Evolutionary conservation across 768 basidiomycete species (phyloP).

Genomic region (Phallus indusiatus): DNA sequence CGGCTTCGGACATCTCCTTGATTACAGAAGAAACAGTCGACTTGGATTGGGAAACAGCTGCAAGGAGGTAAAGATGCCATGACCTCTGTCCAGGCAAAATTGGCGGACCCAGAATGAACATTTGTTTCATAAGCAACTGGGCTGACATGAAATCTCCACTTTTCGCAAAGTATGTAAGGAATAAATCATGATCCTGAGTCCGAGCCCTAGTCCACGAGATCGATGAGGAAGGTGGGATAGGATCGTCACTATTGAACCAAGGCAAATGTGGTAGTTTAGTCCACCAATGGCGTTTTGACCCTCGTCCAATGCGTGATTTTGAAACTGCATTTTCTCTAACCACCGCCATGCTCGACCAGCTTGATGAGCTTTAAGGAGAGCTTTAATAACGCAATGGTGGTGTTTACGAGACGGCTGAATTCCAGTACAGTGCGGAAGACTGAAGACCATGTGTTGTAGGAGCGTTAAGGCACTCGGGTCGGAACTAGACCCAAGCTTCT

Average conservation of each 20-base stretch:
- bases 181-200: neutral
- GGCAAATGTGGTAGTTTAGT: neutral
- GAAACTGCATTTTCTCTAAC: neutral
- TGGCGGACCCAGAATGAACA: neutral
- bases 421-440: neutral
- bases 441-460: neutral
- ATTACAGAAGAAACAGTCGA: neutral
- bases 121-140: neutral
- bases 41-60: neutral
- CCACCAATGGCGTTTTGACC: neutral
- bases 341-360: neutral
- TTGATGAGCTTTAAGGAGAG: neutral
- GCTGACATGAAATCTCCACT: neutral
- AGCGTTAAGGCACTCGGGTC: neutral
- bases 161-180: neutral
- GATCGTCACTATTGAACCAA: neutral
- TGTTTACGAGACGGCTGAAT: neutral
- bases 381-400: neutral
- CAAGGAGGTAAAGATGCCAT: constrained; percentile 1
- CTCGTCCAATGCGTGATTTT: neutral
- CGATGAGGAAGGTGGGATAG: neutral
- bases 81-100: neutral
- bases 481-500: neutral
- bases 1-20: neutral
- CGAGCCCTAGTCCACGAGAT: neutral